Evolutionary conservation across 768 basidiomycete species (phyloP).

Genomic region (Lactifluus volemus): DNA sequence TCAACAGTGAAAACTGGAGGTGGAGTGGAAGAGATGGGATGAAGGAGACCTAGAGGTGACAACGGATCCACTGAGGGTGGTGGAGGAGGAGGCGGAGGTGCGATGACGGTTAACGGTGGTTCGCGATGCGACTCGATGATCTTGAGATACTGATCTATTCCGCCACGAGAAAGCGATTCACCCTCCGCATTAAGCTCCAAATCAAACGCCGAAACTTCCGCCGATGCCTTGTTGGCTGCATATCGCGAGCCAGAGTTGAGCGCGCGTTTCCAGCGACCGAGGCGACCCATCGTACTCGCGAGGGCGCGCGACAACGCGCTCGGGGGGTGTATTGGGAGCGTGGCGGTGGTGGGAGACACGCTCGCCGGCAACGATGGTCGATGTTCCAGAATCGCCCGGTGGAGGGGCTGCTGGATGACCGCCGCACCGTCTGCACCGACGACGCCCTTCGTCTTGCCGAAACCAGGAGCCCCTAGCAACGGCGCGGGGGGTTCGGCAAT

Average conservation of each 20-base stretch:
- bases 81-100: slow-evolving; percentile 2
- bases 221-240: slow-evolving; percentile 24
- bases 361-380: slow-evolving; percentile 30
- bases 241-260: slow-evolving; percentile 43
- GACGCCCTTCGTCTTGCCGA: slow-evolving; percentile 12
- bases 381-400: slow-evolving; percentile 42
- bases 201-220: slow-evolving; percentile 62
- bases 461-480: slow-evolving; percentile 1
- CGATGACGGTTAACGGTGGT: too few species aligned
- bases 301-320: slow-evolving; percentile 65
- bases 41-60: neutral
- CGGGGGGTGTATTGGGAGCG: slow-evolving; percentile 42
- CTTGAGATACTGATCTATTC: slow-evolving; percentile 58
- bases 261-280: slow-evolving; percentile 78
- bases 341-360: slow-evolving; percentile 33
- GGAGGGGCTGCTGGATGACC: slow-evolving; percentile 53
- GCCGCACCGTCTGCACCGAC: slow-evolving; percentile 13
- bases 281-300: slow-evolving; percentile 71
- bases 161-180: slow-evolving; percentile 52
- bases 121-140: slow-evolving; percentile 34
- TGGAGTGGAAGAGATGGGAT: neutral
- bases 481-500: slow-evolving; percentile 43
- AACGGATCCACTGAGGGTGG: slow-evolving; percentile 9
- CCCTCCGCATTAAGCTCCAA: slow-evolving; percentile 51
- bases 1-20: neutral